Base-by-base conservation (phyloP, 257 asterid species). In the Fraxinus anomala region DNA sequence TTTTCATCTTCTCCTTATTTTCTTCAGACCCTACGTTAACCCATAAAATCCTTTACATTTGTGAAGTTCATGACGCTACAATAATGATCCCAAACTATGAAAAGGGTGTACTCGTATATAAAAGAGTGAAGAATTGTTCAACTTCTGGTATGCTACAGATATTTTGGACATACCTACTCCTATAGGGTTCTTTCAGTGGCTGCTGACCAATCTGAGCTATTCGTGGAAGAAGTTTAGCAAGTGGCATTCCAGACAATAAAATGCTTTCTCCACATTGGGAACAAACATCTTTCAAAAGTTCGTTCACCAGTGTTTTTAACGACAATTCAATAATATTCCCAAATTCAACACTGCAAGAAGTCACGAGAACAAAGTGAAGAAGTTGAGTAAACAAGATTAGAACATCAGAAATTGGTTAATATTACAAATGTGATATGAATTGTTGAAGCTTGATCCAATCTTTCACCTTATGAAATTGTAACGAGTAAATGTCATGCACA, bases 221-320 rank as follows among this genome's bases (percentile, higher is more conserved):
- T 73, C 95, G 84, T 19, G 97, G 97, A 28, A 94, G 75, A 31
- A 94, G 92, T 76, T 90, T 88, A 0, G 99, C 97, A 5, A 94
- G 90, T 14, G 99, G 99, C 79, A 92, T 85, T 70, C 95, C 97
- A 6, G 88, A 59, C 51, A 7, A 68, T 74, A 88, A 75, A 69
- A 68, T 85, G 74, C 78, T 83, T 69, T 84, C 93, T 66, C 89
- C 96, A 10, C 79, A 83, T 36, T 86, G 91, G 79, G 74, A 74
- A 72, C 74, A 81, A 16, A 89, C 81, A 79, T 94, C 97, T 78
- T 91, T 91, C 83, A 86, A 72, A 72, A 88, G 79, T 28, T 56
- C 85, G 14, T 81, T 84, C 87, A 89, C 95, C 80, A 83, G 76
- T 11, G 91, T 83, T 76, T 87, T 89, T 77, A 94, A 77, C 19